Conservation (phyloP, 2,329 filamentous ascomycete genomes). For the Claviceps sp. region DNA sequence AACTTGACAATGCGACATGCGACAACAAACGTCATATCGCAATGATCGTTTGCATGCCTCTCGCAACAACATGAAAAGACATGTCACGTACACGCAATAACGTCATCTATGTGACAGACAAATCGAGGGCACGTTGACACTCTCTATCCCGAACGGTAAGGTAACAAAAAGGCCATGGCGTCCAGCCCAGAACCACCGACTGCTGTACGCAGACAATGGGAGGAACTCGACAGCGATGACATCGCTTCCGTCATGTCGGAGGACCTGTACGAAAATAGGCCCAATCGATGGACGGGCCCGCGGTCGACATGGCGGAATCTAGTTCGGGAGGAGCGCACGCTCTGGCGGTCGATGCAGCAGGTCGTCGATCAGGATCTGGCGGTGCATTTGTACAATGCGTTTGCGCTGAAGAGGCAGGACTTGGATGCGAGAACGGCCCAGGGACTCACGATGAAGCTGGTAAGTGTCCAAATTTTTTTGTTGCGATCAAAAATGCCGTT, state of each 20-base stretch:
- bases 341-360: constrained; percentile 49
- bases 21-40: too few species aligned
- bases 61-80: too few species aligned
- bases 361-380: constrained; percentile 53
- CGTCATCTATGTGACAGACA: too few species aligned
- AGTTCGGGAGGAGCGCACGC: constrained; percentile 48
- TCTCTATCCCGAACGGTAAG: too few species aligned
- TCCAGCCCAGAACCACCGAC: background rate
- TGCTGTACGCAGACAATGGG: constrained; percentile 17
- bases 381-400: constrained; percentile 67
- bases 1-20: too few species aligned
- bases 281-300: constrained; percentile 61
- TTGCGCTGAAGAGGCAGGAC: constrained; percentile 43
- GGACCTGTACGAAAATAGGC: constrained; percentile 36
- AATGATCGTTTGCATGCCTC: too few species aligned
- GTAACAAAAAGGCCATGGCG: background rate
- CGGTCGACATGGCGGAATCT: constrained; percentile 51
- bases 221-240: constrained; percentile 31
- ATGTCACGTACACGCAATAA: too few species aligned
- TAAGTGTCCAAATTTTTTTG: constrained; percentile 1
- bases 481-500: too few species aligned
- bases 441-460: constrained; percentile 17
- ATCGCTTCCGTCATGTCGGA: constrained; percentile 33
- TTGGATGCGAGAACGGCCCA: constrained; percentile 14
- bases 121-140: background rate